Conservation (phyloP, 495 filamentous ascomycete species). For the Neurospora discreta region DNA sequence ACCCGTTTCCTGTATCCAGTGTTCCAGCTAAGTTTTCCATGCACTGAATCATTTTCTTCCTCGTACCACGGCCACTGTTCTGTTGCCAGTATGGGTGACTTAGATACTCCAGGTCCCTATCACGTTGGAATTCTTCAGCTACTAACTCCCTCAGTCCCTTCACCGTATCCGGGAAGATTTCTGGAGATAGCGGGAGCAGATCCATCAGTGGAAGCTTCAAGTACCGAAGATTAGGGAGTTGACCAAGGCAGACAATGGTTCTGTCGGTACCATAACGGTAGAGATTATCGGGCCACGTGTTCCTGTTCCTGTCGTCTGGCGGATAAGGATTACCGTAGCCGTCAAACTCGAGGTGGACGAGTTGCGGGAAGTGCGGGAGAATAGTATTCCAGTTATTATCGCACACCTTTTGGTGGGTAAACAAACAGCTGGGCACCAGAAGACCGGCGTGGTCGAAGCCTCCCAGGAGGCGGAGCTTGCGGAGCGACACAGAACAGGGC, state of each 20-base stretch:
- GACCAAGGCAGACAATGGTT: background rate
- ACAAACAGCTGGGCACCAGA: background rate
- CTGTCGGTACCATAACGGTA: background rate
- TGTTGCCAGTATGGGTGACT: too few species aligned
- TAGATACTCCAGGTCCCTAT: background rate
- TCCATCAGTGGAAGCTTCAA: background rate
- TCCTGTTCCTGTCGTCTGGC: background rate
- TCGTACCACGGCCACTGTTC: too few species aligned
- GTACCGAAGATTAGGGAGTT: background rate
- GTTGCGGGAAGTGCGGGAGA: background rate
- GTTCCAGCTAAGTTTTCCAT: background rate
- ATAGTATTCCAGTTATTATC: background rate
- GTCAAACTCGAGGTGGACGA: background rate
- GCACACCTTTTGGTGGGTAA: background rate
- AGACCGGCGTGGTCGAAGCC: background rate
- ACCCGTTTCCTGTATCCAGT: background rate
- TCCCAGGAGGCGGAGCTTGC: background rate
- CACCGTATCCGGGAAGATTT: background rate
- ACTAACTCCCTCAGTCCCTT: background rate
- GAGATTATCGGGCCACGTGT: background rate
- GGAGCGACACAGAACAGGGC: background rate
- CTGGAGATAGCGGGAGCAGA: background rate
- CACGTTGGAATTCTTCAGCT: rapidly evolving
- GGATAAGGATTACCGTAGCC: background rate
- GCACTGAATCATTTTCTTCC: background rate